Percentiles rank a stretch among this genome's conserved stretches.
These are phyloP conservation scores for Fraxinus sp. DNA, from an alignment of 305 asterid genomes.

Conservation along the genomic window DNA sequence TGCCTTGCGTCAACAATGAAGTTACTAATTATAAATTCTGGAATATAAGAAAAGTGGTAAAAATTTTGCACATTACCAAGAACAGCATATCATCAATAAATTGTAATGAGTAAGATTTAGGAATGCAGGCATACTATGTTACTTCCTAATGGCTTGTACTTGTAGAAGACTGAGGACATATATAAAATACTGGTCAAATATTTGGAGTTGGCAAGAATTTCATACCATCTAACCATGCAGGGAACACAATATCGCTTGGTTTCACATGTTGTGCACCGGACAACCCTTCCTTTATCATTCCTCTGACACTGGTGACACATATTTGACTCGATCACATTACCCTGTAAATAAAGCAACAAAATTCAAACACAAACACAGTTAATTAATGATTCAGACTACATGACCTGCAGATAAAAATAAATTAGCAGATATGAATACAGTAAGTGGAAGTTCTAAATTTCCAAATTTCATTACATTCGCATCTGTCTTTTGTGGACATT, in stretches of 20 bases:
- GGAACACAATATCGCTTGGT: conserved; percentile 50
- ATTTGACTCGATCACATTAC: conserved; percentile 28
- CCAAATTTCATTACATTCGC: conserved; percentile 14
- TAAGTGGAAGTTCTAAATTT: neutral
- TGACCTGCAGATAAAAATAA: neutral
- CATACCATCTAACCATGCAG: conserved; percentile 59
- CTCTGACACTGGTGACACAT: conserved; percentile 79
- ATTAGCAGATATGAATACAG: neutral
- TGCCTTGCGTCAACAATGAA: neutral
- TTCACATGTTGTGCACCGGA: conserved; percentile 45
- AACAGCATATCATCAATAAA: neutral
- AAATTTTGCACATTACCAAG: neutral
- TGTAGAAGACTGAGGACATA: neutral
- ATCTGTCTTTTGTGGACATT: conserved; percentile 10
- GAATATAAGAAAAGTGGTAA: neutral
- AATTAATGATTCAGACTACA: neutral
- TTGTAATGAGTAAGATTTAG: neutral
- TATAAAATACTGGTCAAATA: neutral
- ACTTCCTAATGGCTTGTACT: neutral
- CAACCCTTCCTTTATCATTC: conserved; percentile 54
- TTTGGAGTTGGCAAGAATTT: neutral
- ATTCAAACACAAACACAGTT: neutral
- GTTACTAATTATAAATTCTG: neutral
- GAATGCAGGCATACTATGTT: neutral
- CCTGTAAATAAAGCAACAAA: conserved; percentile 32